Evolutionary conservation across 2,329 filamentous ascomycete genomes (phyloP).

Genomic region (Cryphonectria nitschkei): DNA sequence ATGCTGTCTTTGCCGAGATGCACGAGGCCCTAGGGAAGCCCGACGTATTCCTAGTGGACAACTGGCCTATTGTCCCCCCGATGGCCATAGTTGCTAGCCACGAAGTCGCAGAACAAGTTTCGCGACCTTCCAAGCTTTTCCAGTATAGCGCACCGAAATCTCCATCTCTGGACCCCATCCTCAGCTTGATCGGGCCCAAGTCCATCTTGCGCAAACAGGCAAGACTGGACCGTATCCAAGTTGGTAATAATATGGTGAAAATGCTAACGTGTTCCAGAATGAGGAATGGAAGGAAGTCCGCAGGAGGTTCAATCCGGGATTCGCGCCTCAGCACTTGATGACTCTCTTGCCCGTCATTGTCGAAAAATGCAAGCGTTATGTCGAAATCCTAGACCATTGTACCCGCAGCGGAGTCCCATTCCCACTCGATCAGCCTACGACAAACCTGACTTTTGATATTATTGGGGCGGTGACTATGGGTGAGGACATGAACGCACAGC

Average conservation of each 20-base stretch:
- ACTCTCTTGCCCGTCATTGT: slow-evolving; percentile 41
- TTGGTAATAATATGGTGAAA: too few species aligned
- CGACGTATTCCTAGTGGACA: slow-evolving; percentile 40
- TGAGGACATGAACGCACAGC: background rate
- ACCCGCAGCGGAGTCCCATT: slow-evolving; percentile 36
- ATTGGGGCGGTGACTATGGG: slow-evolving; percentile 31
- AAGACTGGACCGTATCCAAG: background rate
- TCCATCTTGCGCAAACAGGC: background rate
- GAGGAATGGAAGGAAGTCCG: slow-evolving; percentile 30
- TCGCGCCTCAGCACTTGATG: slow-evolving; percentile 44
- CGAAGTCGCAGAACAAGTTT: slow-evolving; percentile 43
- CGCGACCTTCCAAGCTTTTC: slow-evolving; percentile 37
- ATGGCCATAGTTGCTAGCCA: slow-evolving; percentile 34
- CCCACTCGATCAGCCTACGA: slow-evolving; percentile 35
- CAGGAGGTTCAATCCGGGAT: slow-evolving; percentile 43
- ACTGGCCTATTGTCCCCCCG: slow-evolving; percentile 37
- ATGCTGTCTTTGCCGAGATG: slow-evolving; percentile 37
- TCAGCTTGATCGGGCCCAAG: slow-evolving; percentile 23
- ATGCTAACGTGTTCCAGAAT: too few species aligned
- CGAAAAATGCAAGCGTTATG: slow-evolving; percentile 40
- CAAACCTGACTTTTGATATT: slow-evolving; percentile 45
- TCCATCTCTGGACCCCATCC: slow-evolving; percentile 31
- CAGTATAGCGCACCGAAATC: slow-evolving; percentile 40
- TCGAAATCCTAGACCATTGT: slow-evolving; percentile 38
- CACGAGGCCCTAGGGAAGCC: slow-evolving; percentile 38